A percentile compares a stretch with the other conserved stretches of the same genome.
These are phyloP conservation scores for Botrytis fabae DNA, from an alignment of 2,329 filamentous ascomycete species.

Conservation along the genomic window DNA sequence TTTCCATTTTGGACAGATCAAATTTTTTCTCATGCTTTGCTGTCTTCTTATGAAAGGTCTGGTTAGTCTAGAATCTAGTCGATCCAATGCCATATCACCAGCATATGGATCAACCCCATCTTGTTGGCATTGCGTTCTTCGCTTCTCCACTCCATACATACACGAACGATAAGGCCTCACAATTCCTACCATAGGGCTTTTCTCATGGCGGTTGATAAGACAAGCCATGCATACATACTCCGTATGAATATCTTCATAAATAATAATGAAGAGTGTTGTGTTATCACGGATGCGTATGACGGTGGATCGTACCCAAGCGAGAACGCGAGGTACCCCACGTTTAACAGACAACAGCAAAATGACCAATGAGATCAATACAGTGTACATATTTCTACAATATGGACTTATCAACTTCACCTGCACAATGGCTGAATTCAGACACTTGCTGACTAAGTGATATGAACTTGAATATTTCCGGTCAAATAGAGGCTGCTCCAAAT, in stretches of 20 bases:
- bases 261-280: background rate
- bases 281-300: background rate
- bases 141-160: slow-evolving; percentile 14
- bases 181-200: slow-evolving; percentile 1
- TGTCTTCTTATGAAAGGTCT: slow-evolving; percentile 15
- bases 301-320: background rate
- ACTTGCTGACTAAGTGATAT: background rate
- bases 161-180: slow-evolving; percentile 8
- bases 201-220: background rate
- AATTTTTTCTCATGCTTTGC: slow-evolving; percentile 16
- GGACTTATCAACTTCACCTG: background rate
- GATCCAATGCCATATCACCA: slow-evolving; percentile 20
- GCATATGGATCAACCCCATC: slow-evolving; percentile 17
- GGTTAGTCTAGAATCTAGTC: background rate
- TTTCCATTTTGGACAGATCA: background rate
- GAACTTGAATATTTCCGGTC: background rate
- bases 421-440: background rate
- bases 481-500: background rate
- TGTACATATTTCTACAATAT: background rate
- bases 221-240: background rate
- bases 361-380: background rate
- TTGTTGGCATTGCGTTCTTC: slow-evolving; percentile 21
- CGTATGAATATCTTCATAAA: background rate
- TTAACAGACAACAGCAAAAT: background rate
- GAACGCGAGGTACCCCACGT: background rate